These are phyloP conservation scores for Vitis rotundifolia DNA, from an alignment of 164 flowering plant genomes.

Conservation along the genomic window DNA sequence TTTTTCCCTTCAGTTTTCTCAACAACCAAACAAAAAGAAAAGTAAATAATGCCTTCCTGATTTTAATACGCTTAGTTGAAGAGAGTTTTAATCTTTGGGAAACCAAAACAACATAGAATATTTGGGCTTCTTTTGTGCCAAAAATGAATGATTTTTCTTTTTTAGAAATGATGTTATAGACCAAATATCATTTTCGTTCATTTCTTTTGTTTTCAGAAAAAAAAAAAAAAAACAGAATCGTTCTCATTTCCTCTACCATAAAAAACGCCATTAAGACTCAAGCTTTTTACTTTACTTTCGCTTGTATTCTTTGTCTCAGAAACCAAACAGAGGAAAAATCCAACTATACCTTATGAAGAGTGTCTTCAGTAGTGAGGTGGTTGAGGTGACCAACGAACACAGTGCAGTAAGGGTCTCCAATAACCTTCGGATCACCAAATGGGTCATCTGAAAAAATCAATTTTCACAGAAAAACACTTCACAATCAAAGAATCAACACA, in stretches of 20 bases:
- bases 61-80: too few relatives aligned
- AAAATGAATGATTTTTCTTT: too few relatives aligned
- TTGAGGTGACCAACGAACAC: constrained; percentile 86
- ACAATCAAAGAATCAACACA: not conserved
- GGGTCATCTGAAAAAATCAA: constrained; percentile 66
- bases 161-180: too few relatives aligned
- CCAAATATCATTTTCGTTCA: too few relatives aligned
- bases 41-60: too few relatives aligned
- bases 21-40: constrained; percentile 1
- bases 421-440: constrained; percentile 77
- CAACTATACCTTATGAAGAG: constrained; percentile 59
- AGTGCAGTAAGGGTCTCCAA: constrained; percentile 85
- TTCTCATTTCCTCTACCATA: too few relatives aligned
- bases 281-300: too few relatives aligned
- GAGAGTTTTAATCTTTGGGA: too few relatives aligned
- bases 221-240: not conserved
- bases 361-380: constrained; percentile 65
- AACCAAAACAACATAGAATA: too few relatives aligned
- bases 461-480: not conserved
- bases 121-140: too few relatives aligned
- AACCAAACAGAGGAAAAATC: not conserved
- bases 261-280: too few relatives aligned
- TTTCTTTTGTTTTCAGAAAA: not conserved
- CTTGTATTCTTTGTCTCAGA: not conserved
- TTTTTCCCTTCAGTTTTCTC: not conserved